These are phyloP conservation scores for Beta macrorhiza DNA, from an alignment of 179 eudicot genomes.

Conservation along the genomic window DNA sequence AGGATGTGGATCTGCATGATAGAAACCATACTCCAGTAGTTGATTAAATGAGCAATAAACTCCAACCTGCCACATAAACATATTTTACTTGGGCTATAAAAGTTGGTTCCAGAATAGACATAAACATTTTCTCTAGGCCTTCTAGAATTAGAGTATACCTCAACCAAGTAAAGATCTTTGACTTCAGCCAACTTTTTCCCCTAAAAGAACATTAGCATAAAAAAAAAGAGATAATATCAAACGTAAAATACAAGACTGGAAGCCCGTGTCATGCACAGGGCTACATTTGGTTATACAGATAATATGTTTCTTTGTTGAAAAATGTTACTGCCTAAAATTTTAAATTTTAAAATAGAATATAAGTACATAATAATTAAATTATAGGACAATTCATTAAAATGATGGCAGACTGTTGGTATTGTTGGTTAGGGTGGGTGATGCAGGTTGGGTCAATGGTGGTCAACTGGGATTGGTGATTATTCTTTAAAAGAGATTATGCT, in stretches of 20 bases:
- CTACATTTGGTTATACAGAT: too few relatives aligned
- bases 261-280: too few relatives aligned
- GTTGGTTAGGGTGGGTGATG: too few relatives aligned
- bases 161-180: constrained; percentile 85
- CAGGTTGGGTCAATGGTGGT: too few relatives aligned
- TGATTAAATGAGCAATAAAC: constrained; percentile 97
- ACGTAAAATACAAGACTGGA: neutral
- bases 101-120: neutral
- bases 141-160: constrained; percentile 43
- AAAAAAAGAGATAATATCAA: constrained; percentile 12
- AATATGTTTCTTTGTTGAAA: too few relatives aligned
- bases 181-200: constrained; percentile 85
- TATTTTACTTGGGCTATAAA: constrained; percentile 13
- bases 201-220: constrained; percentile 36
- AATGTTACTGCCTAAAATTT: too few relatives aligned
- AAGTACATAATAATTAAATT: too few relatives aligned
- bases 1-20: constrained; percentile 99
- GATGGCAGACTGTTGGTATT: too few relatives aligned
- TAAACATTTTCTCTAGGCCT: neutral
- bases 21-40: constrained; percentile 91
- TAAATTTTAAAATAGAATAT: too few relatives aligned
- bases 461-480: too few relatives aligned
- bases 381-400: too few relatives aligned
- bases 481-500: too few relatives aligned
- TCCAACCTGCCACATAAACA: constrained; percentile 63